A percentile compares a stretch with the other conserved stretches of the same genome.
phyloP scores from a whole-genome alignment of 495 filamentous ascomycete genomes.

The Aspergillus mulundensis region DNA sequence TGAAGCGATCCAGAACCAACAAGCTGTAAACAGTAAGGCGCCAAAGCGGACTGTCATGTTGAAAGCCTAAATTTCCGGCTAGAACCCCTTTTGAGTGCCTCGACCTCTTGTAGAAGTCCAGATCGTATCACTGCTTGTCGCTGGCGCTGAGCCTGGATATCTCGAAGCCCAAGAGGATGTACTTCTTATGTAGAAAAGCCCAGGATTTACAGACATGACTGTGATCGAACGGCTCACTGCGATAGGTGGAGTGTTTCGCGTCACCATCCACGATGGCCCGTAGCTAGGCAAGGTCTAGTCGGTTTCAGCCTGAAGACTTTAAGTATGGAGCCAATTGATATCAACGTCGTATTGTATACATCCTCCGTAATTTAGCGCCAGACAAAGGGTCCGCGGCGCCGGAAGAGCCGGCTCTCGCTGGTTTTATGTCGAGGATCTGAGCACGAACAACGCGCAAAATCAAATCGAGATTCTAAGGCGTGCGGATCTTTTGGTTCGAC shows the following conservation, averaged over 20 bases:
- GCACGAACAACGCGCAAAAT: not conserved
- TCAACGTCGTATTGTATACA: not conserved
- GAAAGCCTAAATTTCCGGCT: not conserved
- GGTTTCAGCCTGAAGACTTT: slow-evolving; percentile 2
- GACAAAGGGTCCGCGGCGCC: not conserved
- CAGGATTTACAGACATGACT: not conserved
- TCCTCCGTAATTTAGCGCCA: not conserved
- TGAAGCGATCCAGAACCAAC: not conserved
- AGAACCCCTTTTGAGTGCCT: not conserved
- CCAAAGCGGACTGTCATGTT: not conserved
- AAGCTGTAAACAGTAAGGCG: not conserved
- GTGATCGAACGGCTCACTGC: not conserved
- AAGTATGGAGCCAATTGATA: not conserved
- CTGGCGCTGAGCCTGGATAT: not conserved
- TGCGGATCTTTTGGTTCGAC: not conserved
- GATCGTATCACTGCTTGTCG: not conserved
- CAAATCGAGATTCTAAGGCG: not conserved
- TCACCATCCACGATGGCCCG: not conserved
- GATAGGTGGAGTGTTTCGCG: not conserved
- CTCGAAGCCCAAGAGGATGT: not conserved
- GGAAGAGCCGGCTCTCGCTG: too few species aligned
- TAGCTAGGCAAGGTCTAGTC: not conserved
- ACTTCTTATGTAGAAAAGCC: not conserved
- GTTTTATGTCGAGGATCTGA: not conserved
- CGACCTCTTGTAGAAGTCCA: not conserved